Conservation (phyloP, 1,284 basidiomycete genomes). For the Tilletia horrida region DNA sequence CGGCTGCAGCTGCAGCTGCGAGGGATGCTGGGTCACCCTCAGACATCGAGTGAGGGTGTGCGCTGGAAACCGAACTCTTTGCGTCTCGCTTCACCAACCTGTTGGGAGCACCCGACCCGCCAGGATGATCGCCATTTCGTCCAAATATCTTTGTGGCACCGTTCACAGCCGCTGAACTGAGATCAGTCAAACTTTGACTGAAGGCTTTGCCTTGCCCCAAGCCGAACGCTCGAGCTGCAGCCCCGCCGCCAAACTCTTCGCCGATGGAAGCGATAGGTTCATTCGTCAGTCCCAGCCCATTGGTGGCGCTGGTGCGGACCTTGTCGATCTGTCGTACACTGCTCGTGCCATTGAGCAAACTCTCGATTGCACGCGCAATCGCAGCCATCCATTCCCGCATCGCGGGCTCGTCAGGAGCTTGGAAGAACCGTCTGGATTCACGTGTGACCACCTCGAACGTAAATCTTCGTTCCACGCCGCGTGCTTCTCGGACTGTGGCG, state of each 20-base stretch:
- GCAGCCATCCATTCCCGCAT: constrained; percentile 60
- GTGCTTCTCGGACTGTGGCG: constrained; percentile 47
- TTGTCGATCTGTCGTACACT: constrained; percentile 46
- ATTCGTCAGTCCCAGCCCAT: constrained; percentile 1
- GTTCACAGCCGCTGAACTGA: constrained; percentile 25
- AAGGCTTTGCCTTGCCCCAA: constrained; percentile 26
- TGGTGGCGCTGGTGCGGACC: constrained; percentile 22
- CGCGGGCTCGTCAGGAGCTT: constrained; percentile 58
- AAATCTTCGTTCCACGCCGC: constrained; percentile 45
- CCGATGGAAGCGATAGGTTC: constrained; percentile 6
- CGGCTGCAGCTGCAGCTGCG: constrained; percentile 4
- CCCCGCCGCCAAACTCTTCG: constrained; percentile 2
- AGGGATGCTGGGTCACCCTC: constrained; percentile 27
- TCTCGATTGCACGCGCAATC: constrained; percentile 60
- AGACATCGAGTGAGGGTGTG: constrained; percentile 29
- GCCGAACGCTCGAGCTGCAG: constrained; percentile 4
- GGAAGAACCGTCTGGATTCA: constrained; percentile 58
- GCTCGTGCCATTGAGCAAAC: constrained; percentile 58
- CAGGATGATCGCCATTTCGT: constrained; percentile 11
- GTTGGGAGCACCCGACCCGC: constrained; percentile 6
- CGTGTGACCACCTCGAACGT: constrained; percentile 61
- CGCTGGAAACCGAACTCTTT: background rate
- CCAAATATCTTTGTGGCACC: constrained; percentile 1
- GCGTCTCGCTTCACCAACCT: constrained; percentile 11
- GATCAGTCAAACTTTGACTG: constrained; percentile 45